These are phyloP conservation scores for Kalmanozyma brasiliensis DNA, from an alignment of 1,284 basidiomycete species.

Conservation along the genomic window DNA sequence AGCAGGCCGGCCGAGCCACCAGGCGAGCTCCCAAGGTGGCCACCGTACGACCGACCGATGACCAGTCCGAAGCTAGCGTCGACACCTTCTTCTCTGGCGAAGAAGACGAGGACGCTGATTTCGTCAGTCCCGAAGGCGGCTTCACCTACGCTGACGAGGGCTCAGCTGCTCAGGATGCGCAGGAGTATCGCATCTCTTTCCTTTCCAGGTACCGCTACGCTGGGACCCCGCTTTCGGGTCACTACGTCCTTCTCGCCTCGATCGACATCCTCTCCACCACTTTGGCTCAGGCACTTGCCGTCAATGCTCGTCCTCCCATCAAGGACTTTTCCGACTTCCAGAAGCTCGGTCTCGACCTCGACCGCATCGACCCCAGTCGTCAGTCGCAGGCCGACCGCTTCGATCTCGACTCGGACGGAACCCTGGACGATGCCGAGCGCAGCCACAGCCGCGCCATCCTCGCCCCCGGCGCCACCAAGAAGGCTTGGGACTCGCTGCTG, in stretches of 20 bases:
- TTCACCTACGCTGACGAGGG: slow-evolving; percentile 43
- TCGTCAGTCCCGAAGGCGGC: slow-evolving; percentile 46
- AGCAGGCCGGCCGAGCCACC: slow-evolving; percentile 62
- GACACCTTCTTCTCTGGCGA: slow-evolving; percentile 70
- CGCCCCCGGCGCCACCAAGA: slow-evolving; percentile 70
- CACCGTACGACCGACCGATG: slow-evolving; percentile 46
- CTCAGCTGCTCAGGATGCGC: slow-evolving; percentile 21
- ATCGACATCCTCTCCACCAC: slow-evolving; percentile 85
- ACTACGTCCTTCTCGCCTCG: slow-evolving; percentile 85
- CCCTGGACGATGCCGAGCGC: slow-evolving; percentile 13
- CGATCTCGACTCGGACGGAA: slow-evolving; percentile 40
- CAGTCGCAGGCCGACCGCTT: slow-evolving; percentile 51
- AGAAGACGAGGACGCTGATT: slow-evolving; percentile 48
- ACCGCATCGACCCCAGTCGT: slow-evolving; percentile 45
- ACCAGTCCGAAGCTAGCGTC: slow-evolving; percentile 54
- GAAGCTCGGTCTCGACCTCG: slow-evolving; percentile 46
- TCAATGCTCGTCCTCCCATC: slow-evolving; percentile 65
- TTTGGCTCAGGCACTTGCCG: slow-evolving; percentile 78
- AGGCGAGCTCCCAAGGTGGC: slow-evolving; percentile 50
- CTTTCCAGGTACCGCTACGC: slow-evolving; percentile 80
- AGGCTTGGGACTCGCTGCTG: slow-evolving; percentile 80
- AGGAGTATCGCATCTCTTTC: slow-evolving; percentile 71
- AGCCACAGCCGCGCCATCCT: slow-evolving; percentile 25
- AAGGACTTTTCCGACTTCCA: slow-evolving; percentile 46
- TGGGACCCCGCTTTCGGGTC: slow-evolving; percentile 82